Conservation (phyloP, 2,329 filamentous ascomycete genomes). For the Lachnellula arida region DNA sequence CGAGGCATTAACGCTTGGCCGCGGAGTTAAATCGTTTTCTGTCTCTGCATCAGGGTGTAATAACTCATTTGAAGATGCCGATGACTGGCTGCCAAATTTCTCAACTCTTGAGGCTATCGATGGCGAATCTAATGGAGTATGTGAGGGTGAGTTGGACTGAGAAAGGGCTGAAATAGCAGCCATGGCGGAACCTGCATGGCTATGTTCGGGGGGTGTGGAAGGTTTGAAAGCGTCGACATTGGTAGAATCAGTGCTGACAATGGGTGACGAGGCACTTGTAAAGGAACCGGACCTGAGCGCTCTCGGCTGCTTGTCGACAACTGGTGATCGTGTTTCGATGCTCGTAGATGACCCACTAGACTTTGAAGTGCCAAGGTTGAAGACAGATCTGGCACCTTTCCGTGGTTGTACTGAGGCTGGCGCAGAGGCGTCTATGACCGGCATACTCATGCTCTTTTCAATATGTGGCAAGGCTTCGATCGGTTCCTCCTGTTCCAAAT, state of each 20-base stretch:
- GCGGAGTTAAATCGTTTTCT: constrained; percentile 31
- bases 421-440: constrained; percentile 38
- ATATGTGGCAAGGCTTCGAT: constrained; percentile 38
- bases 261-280: constrained; percentile 56
- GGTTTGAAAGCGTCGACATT: constrained; percentile 61
- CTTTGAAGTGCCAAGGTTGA: constrained; percentile 25
- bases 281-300: constrained; percentile 59
- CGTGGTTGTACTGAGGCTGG: constrained; percentile 46
- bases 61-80: constrained; percentile 44
- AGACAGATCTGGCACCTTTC: constrained; percentile 34
- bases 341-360: constrained; percentile 44
- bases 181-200: constrained; percentile 59
- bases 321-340: constrained; percentile 41
- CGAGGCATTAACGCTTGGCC: constrained; percentile 16
- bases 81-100: constrained; percentile 44
- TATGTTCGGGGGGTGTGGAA: constrained; percentile 49
- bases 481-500: constrained; percentile 32
- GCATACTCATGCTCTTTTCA: constrained; percentile 53
- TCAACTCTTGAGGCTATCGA: constrained; percentile 36
- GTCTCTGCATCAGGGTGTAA: constrained; percentile 36
- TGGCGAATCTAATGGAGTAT: constrained; percentile 43
- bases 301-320: constrained; percentile 42
- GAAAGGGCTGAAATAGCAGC: constrained; percentile 62
- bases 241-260: constrained; percentile 61
- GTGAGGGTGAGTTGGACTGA: constrained; percentile 46